A percentile compares a stretch with the other conserved stretches of the same genome.
Conservation (phyloP, 2,329 filamentous ascomycete genomes). For the Fusarium mexicanum region DNA sequence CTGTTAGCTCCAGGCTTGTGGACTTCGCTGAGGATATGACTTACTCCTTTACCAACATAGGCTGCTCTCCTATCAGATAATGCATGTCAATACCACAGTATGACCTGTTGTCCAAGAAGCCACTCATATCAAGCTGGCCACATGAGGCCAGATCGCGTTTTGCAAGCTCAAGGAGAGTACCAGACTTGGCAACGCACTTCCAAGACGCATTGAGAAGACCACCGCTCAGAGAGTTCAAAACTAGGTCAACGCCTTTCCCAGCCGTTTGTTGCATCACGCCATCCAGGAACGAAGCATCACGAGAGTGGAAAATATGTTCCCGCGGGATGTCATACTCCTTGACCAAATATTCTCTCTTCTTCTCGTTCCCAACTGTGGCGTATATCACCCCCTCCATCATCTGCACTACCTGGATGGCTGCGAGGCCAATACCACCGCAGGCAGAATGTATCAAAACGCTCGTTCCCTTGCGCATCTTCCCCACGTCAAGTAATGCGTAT, state of each 20-base stretch:
- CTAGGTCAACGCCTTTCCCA: constrained; percentile 47
- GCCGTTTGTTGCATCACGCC: constrained; percentile 42
- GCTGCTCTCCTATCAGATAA: background rate
- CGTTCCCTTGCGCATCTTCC: constrained; percentile 46
- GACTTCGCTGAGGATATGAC: background rate
- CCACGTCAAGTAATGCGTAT: constrained; percentile 24
- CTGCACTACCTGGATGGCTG: constrained; percentile 44
- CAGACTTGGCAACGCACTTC: constrained; percentile 48
- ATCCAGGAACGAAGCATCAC: constrained; percentile 39
- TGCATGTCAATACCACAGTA: constrained; percentile 32
- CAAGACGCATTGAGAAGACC: constrained; percentile 46
- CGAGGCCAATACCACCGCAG: constrained; percentile 45
- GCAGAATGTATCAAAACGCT: constrained; percentile 49
- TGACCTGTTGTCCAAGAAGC: constrained; percentile 29
- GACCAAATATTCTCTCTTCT: constrained; percentile 46
- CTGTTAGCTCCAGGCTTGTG: background rate
- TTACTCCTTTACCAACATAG: background rate
- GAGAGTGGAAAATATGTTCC: constrained; percentile 47
- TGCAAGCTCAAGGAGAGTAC: constrained; percentile 50
- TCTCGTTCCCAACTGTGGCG: constrained; percentile 30
- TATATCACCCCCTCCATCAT: constrained; percentile 40
- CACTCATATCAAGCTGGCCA: constrained; percentile 13
- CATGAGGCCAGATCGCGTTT: constrained; percentile 43
- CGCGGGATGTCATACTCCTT: constrained; percentile 41
- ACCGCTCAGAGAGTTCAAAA: constrained; percentile 48